phyloP scores from a whole-genome alignment of 179 eudicot genomes.

The Spinacia oleracea region DNA sequence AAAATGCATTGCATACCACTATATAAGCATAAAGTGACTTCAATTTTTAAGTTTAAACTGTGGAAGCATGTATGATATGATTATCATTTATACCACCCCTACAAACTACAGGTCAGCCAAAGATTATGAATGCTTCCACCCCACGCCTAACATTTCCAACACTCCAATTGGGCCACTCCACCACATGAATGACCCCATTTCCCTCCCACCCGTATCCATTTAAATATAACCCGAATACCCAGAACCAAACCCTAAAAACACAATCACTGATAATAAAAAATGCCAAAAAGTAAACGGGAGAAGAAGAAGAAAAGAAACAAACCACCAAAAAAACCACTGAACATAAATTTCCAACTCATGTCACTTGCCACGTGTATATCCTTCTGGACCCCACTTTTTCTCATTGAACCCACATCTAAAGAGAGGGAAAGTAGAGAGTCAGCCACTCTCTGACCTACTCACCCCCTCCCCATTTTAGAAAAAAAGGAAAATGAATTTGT shows the following conservation, averaged over 20 bases:
- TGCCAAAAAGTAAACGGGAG: slow-evolving; percentile 11
- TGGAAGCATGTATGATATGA: not conserved
- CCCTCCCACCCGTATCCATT: not conserved
- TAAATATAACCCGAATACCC: not conserved
- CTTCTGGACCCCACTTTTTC: not conserved
- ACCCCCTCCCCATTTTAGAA: not conserved
- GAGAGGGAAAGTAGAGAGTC: slow-evolving; percentile 1
- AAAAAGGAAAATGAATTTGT: not conserved
- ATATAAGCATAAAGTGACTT: not conserved
- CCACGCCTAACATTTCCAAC: slow-evolving; percentile 13
- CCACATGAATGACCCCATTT: not conserved
- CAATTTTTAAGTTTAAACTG: not conserved
- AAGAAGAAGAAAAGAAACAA: not conserved
- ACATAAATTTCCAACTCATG: not conserved
- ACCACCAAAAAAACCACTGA: not conserved
- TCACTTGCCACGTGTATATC: slow-evolving; percentile 26
- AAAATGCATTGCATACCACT: not conserved
- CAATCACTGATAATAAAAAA: not conserved
- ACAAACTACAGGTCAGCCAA: slow-evolving; percentile 9
- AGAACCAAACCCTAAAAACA: slow-evolving; percentile 33
- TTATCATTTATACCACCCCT: not conserved
- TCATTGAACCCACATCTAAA: not conserved
- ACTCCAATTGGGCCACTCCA: slow-evolving; percentile 11
- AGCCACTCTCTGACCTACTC: slow-evolving; percentile 18
- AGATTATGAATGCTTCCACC: slow-evolving; percentile 15